Evolutionary conservation across 306 rosid genomes (phyloP).

Genomic region (Rosa multiflora): DNA sequence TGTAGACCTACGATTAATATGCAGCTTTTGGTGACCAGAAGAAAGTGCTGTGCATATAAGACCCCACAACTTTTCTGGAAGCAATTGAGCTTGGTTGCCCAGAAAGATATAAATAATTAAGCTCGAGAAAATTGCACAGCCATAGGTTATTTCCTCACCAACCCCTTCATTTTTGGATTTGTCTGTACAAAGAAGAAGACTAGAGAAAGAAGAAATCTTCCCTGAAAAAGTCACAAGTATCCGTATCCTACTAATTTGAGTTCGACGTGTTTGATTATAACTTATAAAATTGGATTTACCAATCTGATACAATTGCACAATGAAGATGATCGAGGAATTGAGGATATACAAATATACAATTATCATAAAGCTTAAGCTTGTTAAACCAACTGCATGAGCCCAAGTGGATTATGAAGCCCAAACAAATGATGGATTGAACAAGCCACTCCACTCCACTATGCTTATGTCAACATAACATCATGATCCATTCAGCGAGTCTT

Average conservation of each 20-base stretch:
- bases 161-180: background rate
- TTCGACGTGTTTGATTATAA: too few species aligned
- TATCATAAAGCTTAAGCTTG: background rate
- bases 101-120: background rate
- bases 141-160: slow-evolving; percentile 29
- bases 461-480: background rate
- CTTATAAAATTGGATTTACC: background rate
- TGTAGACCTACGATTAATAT: background rate
- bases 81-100: background rate
- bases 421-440: background rate
- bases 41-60: background rate
- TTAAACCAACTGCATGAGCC: background rate
- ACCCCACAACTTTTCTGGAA: background rate
- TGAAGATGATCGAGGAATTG: background rate
- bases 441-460: background rate
- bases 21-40: background rate
- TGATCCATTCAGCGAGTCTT: background rate
- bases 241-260: background rate
- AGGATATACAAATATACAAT: background rate
- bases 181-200: background rate
- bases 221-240: background rate
- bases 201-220: background rate
- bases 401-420: background rate
- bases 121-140: background rate
- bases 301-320: background rate